A percentile compares a stretch with the other conserved stretches of the same genome.
These are phyloP conservation scores for Auricularia sp. DNA, from an alignment of 768 basidiomycete species.

Conservation along the genomic window DNA sequence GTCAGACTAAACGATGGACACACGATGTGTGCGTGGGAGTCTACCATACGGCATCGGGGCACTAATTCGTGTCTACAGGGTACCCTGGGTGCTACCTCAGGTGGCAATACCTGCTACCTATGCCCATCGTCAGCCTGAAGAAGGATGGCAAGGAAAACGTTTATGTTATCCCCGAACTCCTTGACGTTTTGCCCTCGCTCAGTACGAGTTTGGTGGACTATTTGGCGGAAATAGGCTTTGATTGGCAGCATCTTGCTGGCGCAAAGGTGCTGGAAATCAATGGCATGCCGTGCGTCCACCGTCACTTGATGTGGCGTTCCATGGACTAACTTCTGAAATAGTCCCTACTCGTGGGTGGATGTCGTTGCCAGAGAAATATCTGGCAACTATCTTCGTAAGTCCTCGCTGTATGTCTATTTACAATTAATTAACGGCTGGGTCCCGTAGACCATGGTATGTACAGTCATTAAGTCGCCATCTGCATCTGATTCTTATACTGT, in stretches of 20 bases:
- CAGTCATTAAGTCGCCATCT: no score
- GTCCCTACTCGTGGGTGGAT: not conserved
- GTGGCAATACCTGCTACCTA: conserved; percentile 9
- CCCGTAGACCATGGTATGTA: not conserved
- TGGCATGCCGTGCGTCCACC: not conserved
- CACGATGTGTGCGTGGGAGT: conserved; percentile 1
- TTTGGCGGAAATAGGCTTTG: conserved; percentile 8
- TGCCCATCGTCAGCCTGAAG: conserved; percentile 9
- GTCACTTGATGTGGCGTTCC: not conserved
- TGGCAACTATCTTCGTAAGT: not conserved
- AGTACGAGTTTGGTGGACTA: conserved; percentile 8
- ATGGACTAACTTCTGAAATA: not conserved
- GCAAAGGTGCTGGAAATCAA: conserved; percentile 12
- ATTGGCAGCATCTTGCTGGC: conserved; percentile 8
- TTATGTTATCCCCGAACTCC: conserved; percentile 10
- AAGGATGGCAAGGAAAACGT: conserved; percentile 8
- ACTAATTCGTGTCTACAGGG: not conserved
- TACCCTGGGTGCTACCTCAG: not conserved
- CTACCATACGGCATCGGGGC: not conserved
- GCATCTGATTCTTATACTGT: no score
- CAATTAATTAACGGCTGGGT: no score
- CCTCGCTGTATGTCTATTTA: not conserved
- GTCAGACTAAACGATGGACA: conserved; percentile 12
- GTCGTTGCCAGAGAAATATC: not conserved
- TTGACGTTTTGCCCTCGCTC: conserved; percentile 4